Conservation (phyloP, 768 basidiomycete genomes). For the Pholiota microspora region DNA sequence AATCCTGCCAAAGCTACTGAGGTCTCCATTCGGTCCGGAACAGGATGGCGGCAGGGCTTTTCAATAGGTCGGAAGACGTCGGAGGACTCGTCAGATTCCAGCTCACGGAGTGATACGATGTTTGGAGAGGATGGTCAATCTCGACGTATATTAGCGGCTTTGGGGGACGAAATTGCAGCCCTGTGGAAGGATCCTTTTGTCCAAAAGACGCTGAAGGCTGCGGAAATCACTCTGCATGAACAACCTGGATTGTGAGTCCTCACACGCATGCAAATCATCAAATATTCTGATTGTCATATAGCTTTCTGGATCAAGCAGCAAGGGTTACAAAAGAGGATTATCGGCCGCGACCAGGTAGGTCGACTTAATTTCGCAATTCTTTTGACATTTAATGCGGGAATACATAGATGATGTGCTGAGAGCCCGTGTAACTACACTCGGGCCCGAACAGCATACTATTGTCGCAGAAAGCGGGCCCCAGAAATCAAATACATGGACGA, state of each 20-base stretch:
- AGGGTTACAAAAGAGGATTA: slow-evolving; percentile 53
- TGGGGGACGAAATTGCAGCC: slow-evolving; percentile 48
- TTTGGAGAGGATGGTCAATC: slow-evolving; percentile 37
- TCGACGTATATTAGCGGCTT: slow-evolving; percentile 49
- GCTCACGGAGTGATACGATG: slow-evolving; percentile 13
- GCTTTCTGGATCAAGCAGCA: slow-evolving; percentile 56
- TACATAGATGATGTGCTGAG: slow-evolving; percentile 57
- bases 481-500: slow-evolving; percentile 49
- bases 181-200: slow-evolving; percentile 52
- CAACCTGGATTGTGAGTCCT: slow-evolving; percentile 61
- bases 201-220: slow-evolving; percentile 37
- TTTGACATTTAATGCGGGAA: background rate
- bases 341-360: slow-evolving; percentile 48
- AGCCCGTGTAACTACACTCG: slow-evolving; percentile 60
- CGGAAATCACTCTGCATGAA: slow-evolving; percentile 49
- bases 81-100: slow-evolving; percentile 14
- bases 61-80: slow-evolving; percentile 28
- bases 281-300: slow-evolving; percentile 19
- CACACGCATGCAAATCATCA: background rate
- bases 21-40: slow-evolving; percentile 44
- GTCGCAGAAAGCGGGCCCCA: slow-evolving; percentile 38
- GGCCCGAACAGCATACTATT: slow-evolving; percentile 63
- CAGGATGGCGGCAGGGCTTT: slow-evolving; percentile 50
- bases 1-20: slow-evolving; percentile 44
- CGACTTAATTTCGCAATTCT: background rate